Conservation (phyloP, 495 filamentous ascomycete genomes). For the Xylaria flabelliformis region DNA sequence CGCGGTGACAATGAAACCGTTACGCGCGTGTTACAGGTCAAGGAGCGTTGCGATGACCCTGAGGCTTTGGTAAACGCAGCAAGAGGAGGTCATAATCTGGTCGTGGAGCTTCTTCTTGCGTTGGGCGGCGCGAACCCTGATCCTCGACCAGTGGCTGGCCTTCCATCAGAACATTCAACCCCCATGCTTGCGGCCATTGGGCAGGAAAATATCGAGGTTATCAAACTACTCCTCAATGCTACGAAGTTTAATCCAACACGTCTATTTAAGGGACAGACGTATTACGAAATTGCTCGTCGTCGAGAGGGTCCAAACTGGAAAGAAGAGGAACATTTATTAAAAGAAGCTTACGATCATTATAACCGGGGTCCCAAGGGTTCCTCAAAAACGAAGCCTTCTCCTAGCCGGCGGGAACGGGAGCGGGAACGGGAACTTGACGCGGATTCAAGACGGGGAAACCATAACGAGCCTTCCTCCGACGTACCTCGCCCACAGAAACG, state of each 20-base stretch:
- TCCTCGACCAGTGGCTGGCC: conserved; percentile 64
- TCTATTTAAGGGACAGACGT: conserved; percentile 72
- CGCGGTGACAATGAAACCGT: conserved; percentile 84
- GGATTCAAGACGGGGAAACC: conserved; percentile 55
- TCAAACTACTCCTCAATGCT: conserved; percentile 79
- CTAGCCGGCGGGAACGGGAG: conserved; percentile 60
- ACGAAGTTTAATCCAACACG: conserved; percentile 79
- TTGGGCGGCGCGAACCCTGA: conserved; percentile 81
- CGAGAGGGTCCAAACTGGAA: conserved; percentile 87
- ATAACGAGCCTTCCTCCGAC: conserved; percentile 55
- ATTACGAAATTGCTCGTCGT: conserved; percentile 82
- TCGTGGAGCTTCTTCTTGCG: conserved; percentile 83
- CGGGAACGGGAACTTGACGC: conserved; percentile 53
- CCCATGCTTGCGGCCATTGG: conserved; percentile 96
- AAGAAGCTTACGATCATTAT: conserved; percentile 76
- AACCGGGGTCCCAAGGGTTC: conserved; percentile 51
- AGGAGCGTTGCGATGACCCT: conserved; percentile 71
- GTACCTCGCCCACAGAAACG: conserved; percentile 50
- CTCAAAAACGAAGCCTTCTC: conserved; percentile 57
- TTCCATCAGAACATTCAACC: conserved; percentile 69
- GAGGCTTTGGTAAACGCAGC: conserved; percentile 89
- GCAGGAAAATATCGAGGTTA: conserved; percentile 81
- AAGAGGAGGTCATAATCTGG: conserved; percentile 87
- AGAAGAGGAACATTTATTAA: conserved; percentile 82
- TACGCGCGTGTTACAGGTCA: conserved; percentile 78